phyloP scores from a whole-genome alignment of 352 stramenopile genomes.

The Lagenidium giganteum region DNA sequence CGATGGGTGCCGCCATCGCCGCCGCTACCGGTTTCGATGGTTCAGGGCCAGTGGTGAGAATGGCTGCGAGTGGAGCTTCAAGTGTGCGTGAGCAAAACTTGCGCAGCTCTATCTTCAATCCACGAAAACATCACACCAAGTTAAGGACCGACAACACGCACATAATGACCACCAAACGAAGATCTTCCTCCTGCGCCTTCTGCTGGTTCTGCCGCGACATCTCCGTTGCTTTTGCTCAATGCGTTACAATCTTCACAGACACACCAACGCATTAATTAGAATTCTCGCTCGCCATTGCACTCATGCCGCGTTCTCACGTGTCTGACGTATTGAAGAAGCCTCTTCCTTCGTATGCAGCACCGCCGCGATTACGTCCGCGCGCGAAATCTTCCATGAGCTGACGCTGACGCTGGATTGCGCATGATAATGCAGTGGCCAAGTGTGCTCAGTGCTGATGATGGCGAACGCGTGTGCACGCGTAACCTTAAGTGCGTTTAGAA shows the following conservation, averaged over 20 bases:
- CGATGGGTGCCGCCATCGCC: neutral
- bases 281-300: no score
- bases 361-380: constrained; percentile 13
- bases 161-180: neutral
- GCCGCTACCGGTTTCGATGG: neutral
- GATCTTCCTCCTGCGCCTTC: constrained; percentile 20
- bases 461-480: no score
- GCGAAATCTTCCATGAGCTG: constrained; percentile 37
- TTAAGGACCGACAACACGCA: no score
- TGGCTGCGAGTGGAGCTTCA: constrained; percentile 20
- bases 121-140: no score
- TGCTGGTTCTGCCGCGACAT: constrained; percentile 25
- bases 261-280: neutral
- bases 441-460: no score
- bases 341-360: constrained; percentile 22
- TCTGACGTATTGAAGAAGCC: constrained; percentile 57
- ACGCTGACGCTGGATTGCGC: no score
- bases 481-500: no score
- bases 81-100: constrained; percentile 44
- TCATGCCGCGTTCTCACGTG: no score
- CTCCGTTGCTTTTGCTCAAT: constrained; percentile 39
- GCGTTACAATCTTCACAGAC: constrained; percentile 29
- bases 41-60: neutral
- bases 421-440: no score
- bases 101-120: constrained; percentile 36